Conservation (phyloP, 225 moss, liverwort and hornwort species). For the Pseudisothecium myosuroides region DNA sequence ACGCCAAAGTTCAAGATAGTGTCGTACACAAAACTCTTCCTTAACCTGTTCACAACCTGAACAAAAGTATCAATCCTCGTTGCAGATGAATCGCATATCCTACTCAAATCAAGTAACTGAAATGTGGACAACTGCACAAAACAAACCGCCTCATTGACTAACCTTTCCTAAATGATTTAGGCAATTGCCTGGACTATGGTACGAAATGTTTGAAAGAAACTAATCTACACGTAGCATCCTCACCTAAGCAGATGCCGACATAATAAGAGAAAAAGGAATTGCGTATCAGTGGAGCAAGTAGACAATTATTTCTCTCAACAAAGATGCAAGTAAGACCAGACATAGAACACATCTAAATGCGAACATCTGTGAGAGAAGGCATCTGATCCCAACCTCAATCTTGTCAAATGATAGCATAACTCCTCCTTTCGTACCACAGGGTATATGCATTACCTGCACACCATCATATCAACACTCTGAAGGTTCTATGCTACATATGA, state of each 20-base stretch:
- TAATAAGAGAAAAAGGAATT: background rate
- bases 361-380: background rate
- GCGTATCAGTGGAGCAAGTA: background rate
- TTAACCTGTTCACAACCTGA: constrained; percentile 92
- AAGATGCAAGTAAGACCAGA: background rate
- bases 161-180: background rate
- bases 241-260: background rate
- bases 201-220: background rate
- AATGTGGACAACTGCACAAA: background rate
- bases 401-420: constrained; percentile 98
- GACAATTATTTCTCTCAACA: background rate
- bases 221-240: background rate
- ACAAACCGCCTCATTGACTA: background rate
- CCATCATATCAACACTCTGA: constrained; percentile 1
- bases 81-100: background rate
- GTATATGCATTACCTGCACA: constrained; percentile 87
- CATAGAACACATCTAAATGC: background rate
- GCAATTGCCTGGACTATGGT: background rate
- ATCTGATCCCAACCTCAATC: constrained; percentile 53
- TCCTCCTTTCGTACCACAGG: constrained; percentile 98
- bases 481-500: background rate
- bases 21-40: constrained; percentile 69
- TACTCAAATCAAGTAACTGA: background rate
- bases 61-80: background rate
- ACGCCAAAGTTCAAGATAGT: constrained; percentile 97